phyloP scores from a whole-genome alignment of 2,329 filamentous ascomycete genomes.

The Fusarium sororula region DNA sequence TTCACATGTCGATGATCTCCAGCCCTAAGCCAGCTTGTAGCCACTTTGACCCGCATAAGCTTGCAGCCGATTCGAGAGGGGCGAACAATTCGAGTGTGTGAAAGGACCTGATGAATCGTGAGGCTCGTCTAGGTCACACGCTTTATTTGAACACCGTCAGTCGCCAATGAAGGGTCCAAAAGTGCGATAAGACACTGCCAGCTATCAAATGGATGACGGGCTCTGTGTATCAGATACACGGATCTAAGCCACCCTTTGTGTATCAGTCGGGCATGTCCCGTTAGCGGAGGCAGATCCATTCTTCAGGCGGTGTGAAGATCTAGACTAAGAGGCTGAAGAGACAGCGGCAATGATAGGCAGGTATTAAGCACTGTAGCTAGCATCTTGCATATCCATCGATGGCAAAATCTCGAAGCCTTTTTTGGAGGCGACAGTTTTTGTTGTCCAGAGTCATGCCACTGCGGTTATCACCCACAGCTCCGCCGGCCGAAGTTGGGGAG shows the following conservation, averaged over 20 bases:
- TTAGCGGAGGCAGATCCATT: constrained; percentile 30
- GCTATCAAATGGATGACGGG: neutral
- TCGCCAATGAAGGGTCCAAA: neutral
- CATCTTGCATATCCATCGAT: constrained; percentile 15
- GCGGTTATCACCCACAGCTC: neutral
- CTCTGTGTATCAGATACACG: neutral
- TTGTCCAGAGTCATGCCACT: constrained; percentile 25
- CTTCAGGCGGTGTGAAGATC: constrained; percentile 34
- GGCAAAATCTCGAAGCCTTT: neutral
- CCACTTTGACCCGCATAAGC: constrained; percentile 35
- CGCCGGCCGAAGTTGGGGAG: constrained; percentile 8
- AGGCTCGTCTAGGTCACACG: constrained; percentile 7
- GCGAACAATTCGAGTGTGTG: neutral
- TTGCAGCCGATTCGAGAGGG: constrained; percentile 27
- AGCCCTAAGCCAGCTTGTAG: constrained; percentile 34
- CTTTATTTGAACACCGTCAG: constrained; percentile 7
- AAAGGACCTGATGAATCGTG: neutral
- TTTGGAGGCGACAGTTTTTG: neutral
- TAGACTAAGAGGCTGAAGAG: neutral
- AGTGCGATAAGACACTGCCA: neutral
- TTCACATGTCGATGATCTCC: constrained; percentile 45
- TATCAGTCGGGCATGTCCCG: constrained; percentile 26
- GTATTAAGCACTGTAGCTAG: neutral
- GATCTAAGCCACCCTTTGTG: neutral
- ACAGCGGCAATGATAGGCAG: constrained; percentile 2